A percentile compares a stretch with the other conserved stretches of the same genome.
These are phyloP conservation scores for Rhodotorula toruloides DNA, from an alignment of 768 basidiomycete genomes.

Conservation along the genomic window DNA sequence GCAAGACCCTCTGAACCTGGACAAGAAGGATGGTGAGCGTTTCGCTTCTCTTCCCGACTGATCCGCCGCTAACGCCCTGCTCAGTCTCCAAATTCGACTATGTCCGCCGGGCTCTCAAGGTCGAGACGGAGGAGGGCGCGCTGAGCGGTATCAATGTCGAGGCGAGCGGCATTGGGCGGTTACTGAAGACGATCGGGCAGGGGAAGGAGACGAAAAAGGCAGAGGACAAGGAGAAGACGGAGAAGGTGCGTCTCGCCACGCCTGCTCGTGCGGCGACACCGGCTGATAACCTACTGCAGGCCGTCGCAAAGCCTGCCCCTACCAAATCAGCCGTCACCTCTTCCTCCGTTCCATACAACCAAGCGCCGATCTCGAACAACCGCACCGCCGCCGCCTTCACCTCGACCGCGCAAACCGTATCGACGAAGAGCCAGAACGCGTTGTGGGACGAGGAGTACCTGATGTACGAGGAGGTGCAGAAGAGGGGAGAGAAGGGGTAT, in stretches of 20 bases:
- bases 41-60: neutral
- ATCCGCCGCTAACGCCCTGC: neutral
- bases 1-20: slow-evolving; percentile 57
- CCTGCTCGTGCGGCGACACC: slow-evolving; percentile 10
- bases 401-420: slow-evolving; percentile 80
- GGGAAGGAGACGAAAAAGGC: slow-evolving; percentile 13
- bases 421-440: slow-evolving; percentile 64
- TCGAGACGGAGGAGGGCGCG: slow-evolving; percentile 29
- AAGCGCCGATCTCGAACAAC: slow-evolving; percentile 56
- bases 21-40: slow-evolving; percentile 17
- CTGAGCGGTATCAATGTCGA: slow-evolving; percentile 50
- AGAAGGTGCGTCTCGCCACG: neutral
- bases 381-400: slow-evolving; percentile 88
- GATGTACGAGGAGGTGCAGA: slow-evolving; percentile 92
- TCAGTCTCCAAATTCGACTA: slow-evolving; percentile 50
- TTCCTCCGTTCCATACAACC: slow-evolving; percentile 56
- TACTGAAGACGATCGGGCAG: slow-evolving; percentile 28
- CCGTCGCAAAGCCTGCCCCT: slow-evolving; percentile 44
- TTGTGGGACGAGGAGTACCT: slow-evolving; percentile 99
- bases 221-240: slow-evolving; percentile 15
- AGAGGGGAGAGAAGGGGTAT: slow-evolving; percentile 89
- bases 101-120: slow-evolving; percentile 46
- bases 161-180: slow-evolving; percentile 39
- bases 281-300: neutral
- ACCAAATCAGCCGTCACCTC: too few species aligned